phyloP scores from a whole-genome alignment of 2,329 filamentous ascomycete species.

The Metarhizium robertsii region DNA sequence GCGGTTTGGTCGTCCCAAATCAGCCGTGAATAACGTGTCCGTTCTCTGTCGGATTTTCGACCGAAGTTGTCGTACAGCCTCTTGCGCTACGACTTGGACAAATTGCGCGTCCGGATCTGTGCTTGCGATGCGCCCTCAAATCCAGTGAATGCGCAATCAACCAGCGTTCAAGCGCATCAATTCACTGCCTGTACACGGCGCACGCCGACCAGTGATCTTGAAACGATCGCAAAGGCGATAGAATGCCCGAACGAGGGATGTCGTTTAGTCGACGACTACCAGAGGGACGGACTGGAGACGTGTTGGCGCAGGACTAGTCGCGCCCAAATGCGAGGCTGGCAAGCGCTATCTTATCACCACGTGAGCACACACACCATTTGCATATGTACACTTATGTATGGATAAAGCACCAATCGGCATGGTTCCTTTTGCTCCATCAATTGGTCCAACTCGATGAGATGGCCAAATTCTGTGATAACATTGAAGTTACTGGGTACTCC shows the following conservation, averaged over 20 bases:
- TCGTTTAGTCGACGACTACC: constrained; percentile 1
- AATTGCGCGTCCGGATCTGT: constrained; percentile 2
- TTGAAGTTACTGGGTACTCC: too few species aligned
- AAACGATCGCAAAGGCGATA: constrained; percentile 13
- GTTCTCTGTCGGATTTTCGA: not conserved
- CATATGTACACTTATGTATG: too few species aligned
- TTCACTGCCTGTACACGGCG: not conserved
- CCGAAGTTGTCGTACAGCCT: not conserved
- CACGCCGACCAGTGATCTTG: constrained; percentile 5
- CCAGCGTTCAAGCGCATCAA: not conserved
- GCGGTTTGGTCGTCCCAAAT: constrained; percentile 3
- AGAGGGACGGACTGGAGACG: not conserved
- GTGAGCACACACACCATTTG: constrained; percentile 4
- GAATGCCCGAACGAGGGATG: constrained; percentile 5
- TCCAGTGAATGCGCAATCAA: not conserved
- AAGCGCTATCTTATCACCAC: constrained; percentile 11
- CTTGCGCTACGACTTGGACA: not conserved
- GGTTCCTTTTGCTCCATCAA: constrained; percentile 6
- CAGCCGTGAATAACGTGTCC: not conserved
- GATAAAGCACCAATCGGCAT: constrained; percentile 15
- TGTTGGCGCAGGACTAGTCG: constrained; percentile 1
- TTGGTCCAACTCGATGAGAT: not conserved
- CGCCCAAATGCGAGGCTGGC: not conserved
- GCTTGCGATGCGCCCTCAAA: not conserved
- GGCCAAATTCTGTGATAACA: not conserved